Evolutionary conservation across 202 grass and related monocot genomes (phyloP).

Genomic region (Hordeum pubiflorum): DNA sequence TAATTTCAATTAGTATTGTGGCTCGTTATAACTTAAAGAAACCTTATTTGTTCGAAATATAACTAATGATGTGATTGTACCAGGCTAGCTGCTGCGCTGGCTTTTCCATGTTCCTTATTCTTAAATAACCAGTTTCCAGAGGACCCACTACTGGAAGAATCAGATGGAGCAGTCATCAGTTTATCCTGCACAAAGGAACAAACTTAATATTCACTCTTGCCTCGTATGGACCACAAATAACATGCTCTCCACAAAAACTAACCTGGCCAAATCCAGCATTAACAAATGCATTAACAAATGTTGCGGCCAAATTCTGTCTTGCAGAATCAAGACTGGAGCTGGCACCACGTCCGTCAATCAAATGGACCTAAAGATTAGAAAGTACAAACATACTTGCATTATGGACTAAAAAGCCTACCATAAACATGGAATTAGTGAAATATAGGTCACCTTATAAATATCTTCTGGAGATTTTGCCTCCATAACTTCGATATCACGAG

Average conservation of each 20-base stretch:
- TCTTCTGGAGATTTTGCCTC: constrained; percentile 97
- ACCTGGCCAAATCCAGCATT: constrained; percentile 99
- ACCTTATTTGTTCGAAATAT: not conserved
- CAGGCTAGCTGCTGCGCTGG: constrained; percentile 90
- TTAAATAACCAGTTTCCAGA: constrained; percentile 94
- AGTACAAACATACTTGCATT: constrained; percentile 7
- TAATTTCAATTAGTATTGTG: not conserved
- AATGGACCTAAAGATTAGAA: constrained; percentile 61
- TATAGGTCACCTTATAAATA: constrained; percentile 78
- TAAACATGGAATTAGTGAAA: constrained; percentile 16
- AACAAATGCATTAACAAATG: constrained; percentile 99
- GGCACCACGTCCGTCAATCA: constrained; percentile 92
- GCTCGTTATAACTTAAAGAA: constrained; percentile 3
- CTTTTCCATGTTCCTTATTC: constrained; percentile 96
- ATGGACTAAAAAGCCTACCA: not conserved
- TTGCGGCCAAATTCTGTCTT: constrained; percentile 90
- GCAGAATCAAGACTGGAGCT: constrained; percentile 97
- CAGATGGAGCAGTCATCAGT: constrained; percentile 76
- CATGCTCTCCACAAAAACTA: constrained; percentile 13
- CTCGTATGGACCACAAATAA: not conserved
- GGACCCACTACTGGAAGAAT: constrained; percentile 67
- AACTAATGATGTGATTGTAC: constrained; percentile 36
- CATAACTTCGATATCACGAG: constrained; percentile 98
- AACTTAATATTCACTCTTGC: constrained; percentile 18
- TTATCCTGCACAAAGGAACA: constrained; percentile 67